Percentiles rank a stretch among this genome's conserved stretches.
These are phyloP conservation scores for Brettanomyces anomalus DNA, from an alignment of 805 yeast species.

Conservation along the genomic window DNA sequence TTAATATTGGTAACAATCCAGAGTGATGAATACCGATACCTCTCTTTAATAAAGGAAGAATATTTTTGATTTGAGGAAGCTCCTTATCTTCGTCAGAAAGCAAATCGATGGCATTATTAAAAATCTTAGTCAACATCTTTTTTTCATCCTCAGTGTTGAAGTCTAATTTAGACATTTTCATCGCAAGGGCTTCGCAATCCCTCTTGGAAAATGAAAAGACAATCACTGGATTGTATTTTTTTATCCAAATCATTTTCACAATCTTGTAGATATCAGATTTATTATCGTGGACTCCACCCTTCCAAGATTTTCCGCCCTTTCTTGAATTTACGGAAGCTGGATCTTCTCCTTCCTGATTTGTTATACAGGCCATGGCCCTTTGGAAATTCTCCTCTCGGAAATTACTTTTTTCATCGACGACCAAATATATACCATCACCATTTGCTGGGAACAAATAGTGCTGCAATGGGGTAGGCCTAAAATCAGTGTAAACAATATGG, in stretches of 20 bases:
- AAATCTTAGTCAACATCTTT: constrained; percentile 81
- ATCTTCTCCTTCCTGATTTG: constrained; percentile 78
- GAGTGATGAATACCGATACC: constrained; percentile 98
- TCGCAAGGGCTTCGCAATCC: constrained; percentile 90
- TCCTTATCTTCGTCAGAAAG: constrained; percentile 88
- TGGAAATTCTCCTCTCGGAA: constrained; percentile 97
- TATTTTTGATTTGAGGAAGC: constrained; percentile 88
- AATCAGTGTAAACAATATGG: constrained; percentile 96
- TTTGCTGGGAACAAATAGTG: constrained; percentile 98
- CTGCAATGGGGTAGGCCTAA: constrained; percentile 97
- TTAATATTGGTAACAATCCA: constrained; percentile 83
- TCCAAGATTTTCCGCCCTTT: constrained; percentile 62
- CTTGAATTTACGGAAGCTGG: constrained; percentile 50
- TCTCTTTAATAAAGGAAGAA: constrained; percentile 78
- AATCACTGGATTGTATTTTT: constrained; percentile 94
- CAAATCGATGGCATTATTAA: constrained; percentile 79
- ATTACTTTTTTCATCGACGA: constrained; percentile 93
- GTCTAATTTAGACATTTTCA: constrained; percentile 92
- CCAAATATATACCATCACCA: constrained; percentile 95
- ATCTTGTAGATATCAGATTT: constrained; percentile 89
- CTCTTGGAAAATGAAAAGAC: constrained; percentile 97
- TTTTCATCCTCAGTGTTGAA: constrained; percentile 93
- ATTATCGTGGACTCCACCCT: constrained; percentile 65
- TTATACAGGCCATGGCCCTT: constrained; percentile 92
- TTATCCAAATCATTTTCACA: constrained; percentile 96